Base-by-base conservation (phyloP, 257 asterid species). In the Fraxinus pennsylvanica region DNA sequence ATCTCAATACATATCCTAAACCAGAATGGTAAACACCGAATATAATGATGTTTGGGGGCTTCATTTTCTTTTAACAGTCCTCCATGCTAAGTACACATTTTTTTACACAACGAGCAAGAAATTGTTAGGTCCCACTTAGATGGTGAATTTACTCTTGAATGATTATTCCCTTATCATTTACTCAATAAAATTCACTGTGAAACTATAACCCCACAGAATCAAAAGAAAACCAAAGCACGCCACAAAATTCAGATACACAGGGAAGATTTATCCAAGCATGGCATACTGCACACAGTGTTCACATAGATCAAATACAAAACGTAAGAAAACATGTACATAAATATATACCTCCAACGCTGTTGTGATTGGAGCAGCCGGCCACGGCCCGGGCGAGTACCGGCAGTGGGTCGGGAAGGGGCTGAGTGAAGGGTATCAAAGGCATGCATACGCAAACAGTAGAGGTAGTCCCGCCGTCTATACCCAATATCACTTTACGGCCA, bases 341-440 rank as follows among this genome's bases (percentile, higher is more conserved):
- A 76, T 30, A 63, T 5, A 63, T 81, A 92, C 97, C 96, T 73
- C 97, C 97, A 71, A 92, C 97, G 50, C 97, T 91, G 78, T 92
- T 92, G 83, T 92, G 96, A 38, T 91, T 92, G 39, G 97, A 89
- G 85, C 94, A 91, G 69, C 95, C 97, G 39, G 95, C 95, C n/a
- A 90, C 83, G 9, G 97, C 85, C 6, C 96, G 91, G n/a, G 95
- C 87, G 5, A 89, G 92, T 14, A 92, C 82, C 2, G 95, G 90
- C 21, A 85, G 88, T 67, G 95, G 94, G 73, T 91, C 92, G 14
- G 96, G 92, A 75, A 84, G 68, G 43, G 87, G 84, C n/a, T 84
- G 86, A 38, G 76, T 38, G 75, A 80, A 83, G 66, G 87, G 88
- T 35, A 83, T 76, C 67, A 91, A 77, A 15, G 96, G 87, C 84